Conservation (phyloP, 331 rosid genomes). For the Quercus phellos region DNA sequence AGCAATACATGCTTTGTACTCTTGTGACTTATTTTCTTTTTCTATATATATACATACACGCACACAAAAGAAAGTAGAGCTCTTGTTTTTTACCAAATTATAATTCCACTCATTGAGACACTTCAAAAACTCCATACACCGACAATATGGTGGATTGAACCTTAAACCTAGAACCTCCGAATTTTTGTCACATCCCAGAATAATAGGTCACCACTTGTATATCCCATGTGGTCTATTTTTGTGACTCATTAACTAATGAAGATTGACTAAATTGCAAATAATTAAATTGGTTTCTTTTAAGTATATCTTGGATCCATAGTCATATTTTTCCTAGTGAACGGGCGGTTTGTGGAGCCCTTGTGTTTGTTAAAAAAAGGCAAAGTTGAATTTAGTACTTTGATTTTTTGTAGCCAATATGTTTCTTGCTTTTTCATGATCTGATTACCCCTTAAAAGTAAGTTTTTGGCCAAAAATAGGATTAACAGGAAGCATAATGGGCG, state of each 20-base stretch:
- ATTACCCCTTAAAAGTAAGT: not conserved
- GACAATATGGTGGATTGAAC: no score
- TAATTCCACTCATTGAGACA: no score
- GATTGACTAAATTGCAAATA: no score
- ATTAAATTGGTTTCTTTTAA: not conserved
- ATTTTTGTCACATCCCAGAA: no score
- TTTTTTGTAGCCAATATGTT: no score
- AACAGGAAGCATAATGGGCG: not conserved
- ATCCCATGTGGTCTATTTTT: no score
- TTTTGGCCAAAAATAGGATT: not conserved
- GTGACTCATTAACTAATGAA: no score
- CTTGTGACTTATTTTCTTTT: not conserved
- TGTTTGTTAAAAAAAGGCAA: conserved; percentile 12
- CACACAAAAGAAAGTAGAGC: not conserved
- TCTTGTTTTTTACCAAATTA: not conserved
- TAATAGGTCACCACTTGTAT: no score
- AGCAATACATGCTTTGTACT: not conserved
- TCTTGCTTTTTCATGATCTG: no score
- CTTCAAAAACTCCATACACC: not conserved
- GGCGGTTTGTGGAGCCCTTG: conserved; percentile 49
- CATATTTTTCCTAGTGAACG: not conserved
- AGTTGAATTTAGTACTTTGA: not conserved
- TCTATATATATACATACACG: not conserved
- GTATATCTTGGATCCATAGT: not conserved
- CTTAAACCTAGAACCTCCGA: no score